Conservation (phyloP, 495 filamentous ascomycete species). For the Podospora anserina region DNA sequence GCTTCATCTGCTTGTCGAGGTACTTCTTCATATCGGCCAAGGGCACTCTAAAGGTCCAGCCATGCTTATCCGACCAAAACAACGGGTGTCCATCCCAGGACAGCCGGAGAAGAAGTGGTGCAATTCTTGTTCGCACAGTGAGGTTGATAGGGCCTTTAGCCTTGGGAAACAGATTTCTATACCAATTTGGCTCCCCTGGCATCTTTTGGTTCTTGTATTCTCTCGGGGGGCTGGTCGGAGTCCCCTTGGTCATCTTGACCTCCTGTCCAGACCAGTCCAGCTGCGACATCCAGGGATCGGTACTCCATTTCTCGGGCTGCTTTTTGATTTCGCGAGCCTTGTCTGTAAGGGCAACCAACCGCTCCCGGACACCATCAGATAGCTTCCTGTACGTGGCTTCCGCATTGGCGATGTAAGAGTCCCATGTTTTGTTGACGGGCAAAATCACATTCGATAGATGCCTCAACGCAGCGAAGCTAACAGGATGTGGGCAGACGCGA, state of each 20-base stretch:
- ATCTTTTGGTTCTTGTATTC: conserved; percentile 83
- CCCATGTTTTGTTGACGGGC: conserved; percentile 84
- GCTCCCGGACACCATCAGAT: conserved; percentile 69
- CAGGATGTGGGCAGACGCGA: conserved; percentile 87
- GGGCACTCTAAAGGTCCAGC: conserved; percentile 86
- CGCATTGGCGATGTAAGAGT: conserved; percentile 72
- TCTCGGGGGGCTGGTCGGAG: conserved; percentile 73
- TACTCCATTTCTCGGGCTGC: conserved; percentile 60
- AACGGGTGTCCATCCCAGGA: conserved; percentile 88
- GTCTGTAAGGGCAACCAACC: conserved; percentile 67
- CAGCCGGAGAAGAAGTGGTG: conserved; percentile 78
- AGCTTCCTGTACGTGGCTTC: conserved; percentile 80
- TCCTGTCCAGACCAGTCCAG: conserved; percentile 95
- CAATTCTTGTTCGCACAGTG: conserved; percentile 83
- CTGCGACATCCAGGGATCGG: conserved; percentile 87
- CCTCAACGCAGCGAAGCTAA: conserved; percentile 90
- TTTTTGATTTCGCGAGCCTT: conserved; percentile 72
- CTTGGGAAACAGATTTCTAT: conserved; percentile 79
- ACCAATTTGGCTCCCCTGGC: conserved; percentile 94
- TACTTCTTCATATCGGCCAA: conserved; percentile 60
- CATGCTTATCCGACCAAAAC: conserved; percentile 87
- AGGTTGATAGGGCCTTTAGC: conserved; percentile 62
- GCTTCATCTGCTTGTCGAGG: conserved; percentile 62
- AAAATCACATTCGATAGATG: conserved; percentile 91
- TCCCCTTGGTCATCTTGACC: conserved; percentile 84